Evolutionary conservation across 345 rosid species (phyloP), one percentile per base, ranked within the genome.

Genomic region (Noccaea caerulescens): DNA sequence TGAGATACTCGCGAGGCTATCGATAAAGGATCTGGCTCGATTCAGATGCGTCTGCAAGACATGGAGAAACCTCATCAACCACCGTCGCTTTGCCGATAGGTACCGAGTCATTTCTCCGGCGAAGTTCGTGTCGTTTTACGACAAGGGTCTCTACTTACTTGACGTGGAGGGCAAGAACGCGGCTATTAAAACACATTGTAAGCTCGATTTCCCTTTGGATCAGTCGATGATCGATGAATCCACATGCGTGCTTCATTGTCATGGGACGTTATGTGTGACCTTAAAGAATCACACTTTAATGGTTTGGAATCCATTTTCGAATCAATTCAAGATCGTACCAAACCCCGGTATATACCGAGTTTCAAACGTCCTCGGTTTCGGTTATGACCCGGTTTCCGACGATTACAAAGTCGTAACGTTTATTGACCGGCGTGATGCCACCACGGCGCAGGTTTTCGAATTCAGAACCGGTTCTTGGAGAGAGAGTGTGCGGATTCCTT

Each of bases 401-500:
- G 70, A 62, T 63, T 63, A 75, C 60, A 69, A 75, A 49, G 11
- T 75, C n/a, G 75, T 75, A 46, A 69, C 66, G 63, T 69, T 76
- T 38, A 49, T 69, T 1, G 61, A 76, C 69, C 69, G 49, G 70
- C 0, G 20, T 3, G 79, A 47, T 45, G 39, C 45, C 3, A 55
- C 66, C 38, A 69, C 60, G 16, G 70, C 65, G 5, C 50, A 62
- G 0, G 39, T 76, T 34, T 76, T 62, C 23, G 69, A 46, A 4
- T 76, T 68, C 44, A 62, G 3, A 55, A 45, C 70, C 39, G 59
- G 52, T 69, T 62, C 53, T 30, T 76, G 79, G 79, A 47, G 20
- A 39, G 66, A 63, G 32, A 32, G 46, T 4, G 27, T 69, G 4
- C 38, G 4, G 39, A 41, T 69, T 69, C 54, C 79, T 55, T 6